Conservation (phyloP, 2,329 filamentous ascomycete species). For the Penicillium sp. region DNA sequence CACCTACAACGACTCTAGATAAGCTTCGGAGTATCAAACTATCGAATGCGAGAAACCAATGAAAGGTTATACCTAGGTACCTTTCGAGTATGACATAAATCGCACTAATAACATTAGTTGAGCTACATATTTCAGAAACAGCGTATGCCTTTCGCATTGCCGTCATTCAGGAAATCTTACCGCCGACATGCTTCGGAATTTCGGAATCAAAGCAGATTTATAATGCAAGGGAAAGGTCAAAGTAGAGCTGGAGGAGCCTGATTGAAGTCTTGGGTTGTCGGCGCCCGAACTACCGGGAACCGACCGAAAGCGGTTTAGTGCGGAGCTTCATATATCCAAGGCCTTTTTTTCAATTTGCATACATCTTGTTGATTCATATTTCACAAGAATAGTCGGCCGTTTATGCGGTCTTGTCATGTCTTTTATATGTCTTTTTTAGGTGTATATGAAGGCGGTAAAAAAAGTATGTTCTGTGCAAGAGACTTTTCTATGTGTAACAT, state of each 20-base stretch:
- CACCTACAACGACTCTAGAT: conserved; percentile 29
- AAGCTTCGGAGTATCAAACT: not conserved
- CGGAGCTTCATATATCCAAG: not conserved
- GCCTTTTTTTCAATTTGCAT: not conserved
- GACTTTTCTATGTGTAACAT: too few species aligned
- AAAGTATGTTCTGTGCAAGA: too few species aligned
- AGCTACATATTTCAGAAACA: not conserved
- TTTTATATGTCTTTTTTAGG: not conserved
- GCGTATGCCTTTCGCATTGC: not conserved
- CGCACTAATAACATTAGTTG: conserved; percentile 28
- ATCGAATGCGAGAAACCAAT: too few species aligned
- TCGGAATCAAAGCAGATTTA: not conserved
- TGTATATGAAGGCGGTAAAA: too few species aligned
- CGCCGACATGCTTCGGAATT: not conserved
- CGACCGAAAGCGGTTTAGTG: conserved; percentile 9
- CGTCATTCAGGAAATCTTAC: not conserved
- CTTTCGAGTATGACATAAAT: conserved; percentile 41
- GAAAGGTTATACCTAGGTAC: conserved; percentile 1
- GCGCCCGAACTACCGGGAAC: conserved; percentile 19
- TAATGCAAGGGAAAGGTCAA: not conserved
- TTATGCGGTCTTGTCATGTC: too few species aligned
- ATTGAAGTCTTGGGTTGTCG: conserved; percentile 5
- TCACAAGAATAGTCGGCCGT: too few species aligned
- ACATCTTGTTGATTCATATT: too few species aligned
- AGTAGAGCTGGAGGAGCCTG: not conserved